These are phyloP conservation scores for Haplosporangium sp. DNA, from an alignment of 371 early-diverging fungal genomes.

Conservation along the genomic window DNA sequence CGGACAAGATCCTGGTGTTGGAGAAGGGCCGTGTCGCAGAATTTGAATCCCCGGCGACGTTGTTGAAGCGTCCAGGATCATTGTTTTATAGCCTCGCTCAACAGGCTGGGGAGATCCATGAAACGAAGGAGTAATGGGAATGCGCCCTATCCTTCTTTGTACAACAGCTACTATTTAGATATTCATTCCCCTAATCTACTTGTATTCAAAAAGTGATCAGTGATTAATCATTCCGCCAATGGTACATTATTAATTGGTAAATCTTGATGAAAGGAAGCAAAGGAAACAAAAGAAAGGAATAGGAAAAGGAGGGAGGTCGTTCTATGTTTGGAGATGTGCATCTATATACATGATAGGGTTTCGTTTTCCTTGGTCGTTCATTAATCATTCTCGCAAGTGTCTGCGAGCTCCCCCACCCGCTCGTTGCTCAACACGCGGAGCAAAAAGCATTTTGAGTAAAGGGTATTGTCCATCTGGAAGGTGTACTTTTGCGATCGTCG, in stretches of 20 bases:
- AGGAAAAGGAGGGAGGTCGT: no score
- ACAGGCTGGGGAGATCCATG: constrained; percentile 68
- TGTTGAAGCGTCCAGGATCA: constrained; percentile 64
- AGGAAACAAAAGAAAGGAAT: no score
- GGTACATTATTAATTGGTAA: no score
- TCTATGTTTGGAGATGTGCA: no score
- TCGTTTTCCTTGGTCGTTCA: no score
- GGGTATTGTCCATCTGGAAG: constrained; percentile 34
- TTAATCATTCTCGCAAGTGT: constrained; percentile 29
- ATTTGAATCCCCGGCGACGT: constrained; percentile 55
- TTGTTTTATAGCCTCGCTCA: constrained; percentile 81
- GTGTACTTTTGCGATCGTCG: constrained; percentile 40
- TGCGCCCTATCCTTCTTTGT: not conserved
- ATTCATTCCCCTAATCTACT: no score
- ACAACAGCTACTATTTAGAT: not conserved
- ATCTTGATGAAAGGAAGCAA: no score
- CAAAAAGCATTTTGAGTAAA: constrained; percentile 47
- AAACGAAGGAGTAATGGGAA: not conserved
- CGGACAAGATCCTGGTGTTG: constrained; percentile 57
- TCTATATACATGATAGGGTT: no score
- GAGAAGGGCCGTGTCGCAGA: constrained; percentile 59
- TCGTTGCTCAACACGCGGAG: constrained; percentile 44
- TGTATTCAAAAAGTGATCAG: no score
- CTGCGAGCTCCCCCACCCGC: constrained; percentile 30
- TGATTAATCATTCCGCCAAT: no score